Conservation (phyloP, 805 yeast genomes). For the Candida incommunis region DNA sequence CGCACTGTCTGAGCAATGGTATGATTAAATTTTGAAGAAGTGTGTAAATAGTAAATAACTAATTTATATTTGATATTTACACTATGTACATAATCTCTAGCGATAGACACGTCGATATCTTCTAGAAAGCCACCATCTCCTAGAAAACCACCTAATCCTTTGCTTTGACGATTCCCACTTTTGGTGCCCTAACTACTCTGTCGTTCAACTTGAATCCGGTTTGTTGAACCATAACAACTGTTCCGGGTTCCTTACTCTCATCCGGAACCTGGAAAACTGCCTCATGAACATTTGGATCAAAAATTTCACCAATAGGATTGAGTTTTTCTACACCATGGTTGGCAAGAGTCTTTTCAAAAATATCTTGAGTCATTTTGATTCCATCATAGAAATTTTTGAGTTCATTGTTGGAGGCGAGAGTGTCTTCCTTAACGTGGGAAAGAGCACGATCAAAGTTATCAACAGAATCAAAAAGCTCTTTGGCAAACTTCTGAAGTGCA, state of each 20-base stretch:
- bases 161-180: slow-evolving; percentile 81
- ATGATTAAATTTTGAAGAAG: too few species aligned
- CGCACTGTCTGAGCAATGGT: too few species aligned
- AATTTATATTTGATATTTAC: slow-evolving; percentile 1
- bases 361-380: slow-evolving; percentile 75
- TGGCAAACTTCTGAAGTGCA: slow-evolving; percentile 85
- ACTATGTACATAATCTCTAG: background rate
- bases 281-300: slow-evolving; percentile 87
- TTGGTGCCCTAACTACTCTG: slow-evolving; percentile 87
- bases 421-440: slow-evolving; percentile 36
- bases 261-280: slow-evolving; percentile 82
- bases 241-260: slow-evolving; percentile 81
- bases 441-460: slow-evolving; percentile 86
- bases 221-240: slow-evolving; percentile 87
- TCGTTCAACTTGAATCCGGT: slow-evolving; percentile 75
- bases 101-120: too few species aligned
- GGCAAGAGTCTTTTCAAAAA: slow-evolving; percentile 69
- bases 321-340: slow-evolving; percentile 71
- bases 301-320: slow-evolving; percentile 70
- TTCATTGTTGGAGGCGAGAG: slow-evolving; percentile 37
- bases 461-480: slow-evolving; percentile 74
- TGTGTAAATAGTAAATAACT: background rate
- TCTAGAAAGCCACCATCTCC: too few species aligned
- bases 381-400: slow-evolving; percentile 72
- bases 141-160: slow-evolving; percentile 22